A percentile compares a stretch with the other conserved stretches of the same genome.
Evolutionary conservation across 2,329 filamentous ascomycete genomes (phyloP).

Genomic region (Colletotrichum spinosum): DNA sequence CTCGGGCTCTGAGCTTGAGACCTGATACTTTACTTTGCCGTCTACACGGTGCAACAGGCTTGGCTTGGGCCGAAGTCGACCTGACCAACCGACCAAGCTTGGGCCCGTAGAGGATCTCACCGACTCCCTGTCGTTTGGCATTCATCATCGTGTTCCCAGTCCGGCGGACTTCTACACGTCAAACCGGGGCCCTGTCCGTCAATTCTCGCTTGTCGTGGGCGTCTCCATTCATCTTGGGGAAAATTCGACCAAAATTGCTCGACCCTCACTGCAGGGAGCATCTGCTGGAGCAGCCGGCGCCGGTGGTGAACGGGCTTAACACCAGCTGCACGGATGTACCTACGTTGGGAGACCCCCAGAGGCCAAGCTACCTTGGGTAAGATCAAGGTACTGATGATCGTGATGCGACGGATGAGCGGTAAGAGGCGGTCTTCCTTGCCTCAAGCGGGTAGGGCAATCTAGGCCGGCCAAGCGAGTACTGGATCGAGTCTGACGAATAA

Average conservation of each 20-base stretch:
- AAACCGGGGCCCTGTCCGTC: slow-evolving; percentile 19
- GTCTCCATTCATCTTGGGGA: neutral
- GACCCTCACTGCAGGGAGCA: slow-evolving; percentile 33
- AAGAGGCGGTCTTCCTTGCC: slow-evolving; percentile 10
- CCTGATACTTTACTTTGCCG: neutral
- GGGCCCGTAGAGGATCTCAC: slow-evolving; percentile 13
- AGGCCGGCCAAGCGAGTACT: slow-evolving; percentile 2
- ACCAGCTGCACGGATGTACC: slow-evolving; percentile 32
- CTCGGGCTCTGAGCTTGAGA: slow-evolving; percentile 2
- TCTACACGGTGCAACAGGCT: neutral
- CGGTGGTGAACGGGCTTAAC: slow-evolving; percentile 26
- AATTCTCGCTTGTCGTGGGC: neutral
- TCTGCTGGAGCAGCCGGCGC: slow-evolving; percentile 4
- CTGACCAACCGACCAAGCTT: slow-evolving; percentile 5
- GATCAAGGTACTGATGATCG: neutral
- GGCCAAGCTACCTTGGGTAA: slow-evolving; percentile 11
- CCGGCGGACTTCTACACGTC: slow-evolving; percentile 18
- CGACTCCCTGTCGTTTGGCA: slow-evolving; percentile 2
- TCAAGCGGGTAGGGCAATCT: slow-evolving; percentile 12
- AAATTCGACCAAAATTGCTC: slow-evolving; percentile 16
- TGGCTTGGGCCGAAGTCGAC: slow-evolving; percentile 17
- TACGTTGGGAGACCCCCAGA: slow-evolving; percentile 7
- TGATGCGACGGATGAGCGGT: slow-evolving; percentile 18
- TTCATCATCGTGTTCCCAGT: slow-evolving; percentile 13
- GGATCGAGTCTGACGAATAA: slow-evolving; percentile 30